Percentiles rank a stretch among this genome's conserved stretches.
phyloP scores from a whole-genome alignment of 495 filamentous ascomycete species.

The Acidomyces sp. region DNA sequence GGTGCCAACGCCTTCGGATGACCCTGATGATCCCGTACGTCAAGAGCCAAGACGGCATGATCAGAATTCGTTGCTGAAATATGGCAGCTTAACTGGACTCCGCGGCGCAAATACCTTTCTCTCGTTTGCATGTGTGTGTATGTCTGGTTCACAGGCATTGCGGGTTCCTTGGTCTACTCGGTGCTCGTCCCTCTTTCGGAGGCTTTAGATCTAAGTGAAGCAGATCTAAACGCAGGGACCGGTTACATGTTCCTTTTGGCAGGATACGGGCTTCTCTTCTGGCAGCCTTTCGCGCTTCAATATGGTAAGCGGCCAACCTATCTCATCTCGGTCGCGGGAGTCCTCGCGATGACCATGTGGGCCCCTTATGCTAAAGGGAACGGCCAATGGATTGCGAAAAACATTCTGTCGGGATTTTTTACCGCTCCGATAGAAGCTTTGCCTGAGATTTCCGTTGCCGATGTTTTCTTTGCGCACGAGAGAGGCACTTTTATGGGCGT shows the following conservation, averaged over 20 bases:
- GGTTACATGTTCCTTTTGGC: constrained; percentile 10
- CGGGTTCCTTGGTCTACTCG: constrained; percentile 11
- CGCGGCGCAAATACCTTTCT: constrained; percentile 6
- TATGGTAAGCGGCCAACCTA: constrained; percentile 11
- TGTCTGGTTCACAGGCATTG: constrained; percentile 11
- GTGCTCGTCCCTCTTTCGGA: constrained; percentile 12
- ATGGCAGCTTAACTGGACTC: constrained; percentile 7
- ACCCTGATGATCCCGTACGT: constrained; percentile 8
- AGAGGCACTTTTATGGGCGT: constrained; percentile 16
- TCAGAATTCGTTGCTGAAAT: too few species aligned
- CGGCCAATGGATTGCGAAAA: constrained; percentile 13
- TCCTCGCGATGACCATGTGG: constrained; percentile 10
- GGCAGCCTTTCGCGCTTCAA: constrained; percentile 10
- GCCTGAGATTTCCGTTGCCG: constrained; percentile 10
- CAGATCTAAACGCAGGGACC: constrained; percentile 10
- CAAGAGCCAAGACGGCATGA: not conserved
- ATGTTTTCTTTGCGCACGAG: constrained; percentile 17
- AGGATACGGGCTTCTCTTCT: constrained; percentile 11
- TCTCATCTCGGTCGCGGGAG: constrained; percentile 6
- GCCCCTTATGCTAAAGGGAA: constrained; percentile 8
- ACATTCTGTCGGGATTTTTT: constrained; percentile 7
- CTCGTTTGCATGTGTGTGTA: constrained; percentile 12
- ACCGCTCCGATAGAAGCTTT: constrained; percentile 10
- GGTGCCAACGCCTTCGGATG: constrained; percentile 10
- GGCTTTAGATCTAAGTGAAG: constrained; percentile 5